Evolutionary conservation across 129 eudicot genomes (phyloP).

Genomic region (Helianthus tuberosus): DNA sequence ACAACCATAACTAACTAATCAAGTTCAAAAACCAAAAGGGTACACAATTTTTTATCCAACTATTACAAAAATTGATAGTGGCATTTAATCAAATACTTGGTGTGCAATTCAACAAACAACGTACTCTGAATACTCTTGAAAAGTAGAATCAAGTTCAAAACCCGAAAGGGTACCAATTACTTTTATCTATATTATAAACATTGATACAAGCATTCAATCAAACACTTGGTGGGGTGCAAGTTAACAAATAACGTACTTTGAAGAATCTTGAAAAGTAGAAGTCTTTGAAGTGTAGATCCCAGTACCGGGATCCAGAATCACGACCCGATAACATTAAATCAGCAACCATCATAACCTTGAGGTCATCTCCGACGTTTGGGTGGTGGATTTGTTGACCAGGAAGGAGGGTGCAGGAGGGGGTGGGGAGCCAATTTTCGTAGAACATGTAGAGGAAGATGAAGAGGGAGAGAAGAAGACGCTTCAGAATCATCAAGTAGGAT

Average conservation of each 20-base stretch:
- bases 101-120: slow-evolving; percentile 3
- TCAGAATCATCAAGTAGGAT: slow-evolving; percentile 10
- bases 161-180: background rate
- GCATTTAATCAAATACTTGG: background rate
- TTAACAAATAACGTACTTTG: slow-evolving; percentile 30
- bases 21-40: slow-evolving; percentile 3
- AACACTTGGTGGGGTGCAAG: background rate
- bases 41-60: background rate
- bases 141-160: slow-evolving; percentile 32
- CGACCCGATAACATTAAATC: slow-evolving; percentile 48
- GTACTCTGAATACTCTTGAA: slow-evolving; percentile 51
- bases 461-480: slow-evolving; percentile 34
- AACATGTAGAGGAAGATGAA: slow-evolving; percentile 33
- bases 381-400: slow-evolving; percentile 17
- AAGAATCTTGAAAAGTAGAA: slow-evolving; percentile 58
- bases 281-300: slow-evolving; percentile 47
- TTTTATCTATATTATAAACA: background rate
- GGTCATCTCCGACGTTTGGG: slow-evolving; percentile 26
- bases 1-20: no score
- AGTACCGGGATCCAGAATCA: slow-evolving; percentile 31
- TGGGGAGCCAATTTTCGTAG: slow-evolving; percentile 47
- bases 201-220: background rate
- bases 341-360: slow-evolving; percentile 55
- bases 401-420: slow-evolving; percentile 48
- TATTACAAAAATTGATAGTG: background rate